A percentile compares a stretch with the other conserved stretches of the same genome.
phyloP scores from a whole-genome alignment of 495 filamentous ascomycete genomes.

The Xylaria bambusicola region DNA sequence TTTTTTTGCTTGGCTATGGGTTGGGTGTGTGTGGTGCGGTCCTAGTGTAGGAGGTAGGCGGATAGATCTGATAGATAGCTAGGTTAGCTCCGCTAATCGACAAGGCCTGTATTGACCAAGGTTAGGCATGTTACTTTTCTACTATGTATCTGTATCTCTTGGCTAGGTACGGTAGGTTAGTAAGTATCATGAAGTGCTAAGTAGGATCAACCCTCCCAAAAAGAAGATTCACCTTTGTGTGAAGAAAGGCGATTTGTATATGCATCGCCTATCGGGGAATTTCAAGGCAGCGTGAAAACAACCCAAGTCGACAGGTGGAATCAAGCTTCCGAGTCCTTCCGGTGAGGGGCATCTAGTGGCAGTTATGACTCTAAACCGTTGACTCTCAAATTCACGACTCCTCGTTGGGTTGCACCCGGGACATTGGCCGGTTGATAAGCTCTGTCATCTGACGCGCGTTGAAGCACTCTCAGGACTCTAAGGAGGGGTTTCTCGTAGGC shows the following conservation, averaged over 20 bases:
- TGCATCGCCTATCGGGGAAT: not conserved
- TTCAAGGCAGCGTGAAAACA: not conserved
- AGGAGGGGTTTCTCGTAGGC: slow-evolving; percentile 7
- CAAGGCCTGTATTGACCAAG: not conserved
- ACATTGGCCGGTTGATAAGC: slow-evolving; percentile 11
- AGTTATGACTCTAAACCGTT: slow-evolving; percentile 1
- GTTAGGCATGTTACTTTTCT: too few relatives aligned
- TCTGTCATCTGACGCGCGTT: slow-evolving; percentile 14
- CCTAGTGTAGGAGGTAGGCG: not conserved
- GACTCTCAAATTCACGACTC: not conserved
- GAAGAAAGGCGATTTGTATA: slow-evolving; percentile 1
- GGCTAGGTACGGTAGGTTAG: too few relatives aligned
- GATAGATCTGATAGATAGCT: too few relatives aligned
- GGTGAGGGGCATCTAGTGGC: slow-evolving; percentile 1
- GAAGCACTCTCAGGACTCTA: slow-evolving; percentile 10
- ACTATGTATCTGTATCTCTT: too few relatives aligned
- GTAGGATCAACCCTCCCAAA: not conserved
- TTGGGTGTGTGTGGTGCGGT: not conserved
- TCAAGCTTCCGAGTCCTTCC: slow-evolving; percentile 5
- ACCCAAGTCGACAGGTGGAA: not conserved
- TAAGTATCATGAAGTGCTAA: not conserved
- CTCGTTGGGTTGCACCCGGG: slow-evolving; percentile 6
- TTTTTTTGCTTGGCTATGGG: not conserved
- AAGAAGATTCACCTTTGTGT: not conserved
- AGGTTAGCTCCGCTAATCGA: slow-evolving; percentile 1